Percentiles rank a stretch among this genome's conserved stretches.
These are phyloP conservation scores for Ceratobasidium sp. DNA, from an alignment of 1,284 basidiomycete species.

Conservation along the genomic window DNA sequence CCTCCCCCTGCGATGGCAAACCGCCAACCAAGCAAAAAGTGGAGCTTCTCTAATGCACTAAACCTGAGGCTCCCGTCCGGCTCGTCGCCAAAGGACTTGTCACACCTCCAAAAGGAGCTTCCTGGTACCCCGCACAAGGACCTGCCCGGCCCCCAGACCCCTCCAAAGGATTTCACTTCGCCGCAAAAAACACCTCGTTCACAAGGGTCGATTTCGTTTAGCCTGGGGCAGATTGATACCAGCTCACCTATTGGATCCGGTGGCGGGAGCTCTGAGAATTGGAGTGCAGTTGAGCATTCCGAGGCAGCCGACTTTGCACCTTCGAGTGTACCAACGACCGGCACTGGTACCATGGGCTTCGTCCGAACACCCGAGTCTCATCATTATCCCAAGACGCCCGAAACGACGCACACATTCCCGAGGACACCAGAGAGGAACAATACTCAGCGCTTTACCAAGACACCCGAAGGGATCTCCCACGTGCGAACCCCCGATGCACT, in stretches of 20 bases:
- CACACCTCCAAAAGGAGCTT: constrained; percentile 10
- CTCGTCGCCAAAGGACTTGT: constrained; percentile 40
- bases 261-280: constrained; percentile 36
- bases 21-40: constrained; percentile 75
- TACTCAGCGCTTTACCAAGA: constrained; percentile 13
- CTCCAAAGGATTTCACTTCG: constrained; percentile 9
- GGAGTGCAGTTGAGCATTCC: constrained; percentile 31
- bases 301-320: constrained; percentile 14
- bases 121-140: not conserved
- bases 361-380: constrained; percentile 2
- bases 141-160: constrained; percentile 10
- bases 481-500: constrained; percentile 53
- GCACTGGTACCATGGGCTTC: not conserved
- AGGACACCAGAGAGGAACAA: constrained; percentile 11
- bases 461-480: constrained; percentile 18
- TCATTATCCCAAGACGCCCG: constrained; percentile 32
- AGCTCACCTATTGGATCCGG: constrained; percentile 18
- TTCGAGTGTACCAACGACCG: constrained; percentile 15
- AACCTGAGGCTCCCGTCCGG: constrained; percentile 68
- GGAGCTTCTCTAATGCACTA: constrained; percentile 93
- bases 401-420: constrained; percentile 11
- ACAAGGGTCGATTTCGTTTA: constrained; percentile 28
- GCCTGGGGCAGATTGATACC: not conserved
- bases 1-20: constrained; percentile 54
- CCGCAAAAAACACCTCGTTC: constrained; percentile 33